Base-by-base conservation (phyloP, 495 filamentous ascomycete species). In the Cercophora sp. region DNA sequence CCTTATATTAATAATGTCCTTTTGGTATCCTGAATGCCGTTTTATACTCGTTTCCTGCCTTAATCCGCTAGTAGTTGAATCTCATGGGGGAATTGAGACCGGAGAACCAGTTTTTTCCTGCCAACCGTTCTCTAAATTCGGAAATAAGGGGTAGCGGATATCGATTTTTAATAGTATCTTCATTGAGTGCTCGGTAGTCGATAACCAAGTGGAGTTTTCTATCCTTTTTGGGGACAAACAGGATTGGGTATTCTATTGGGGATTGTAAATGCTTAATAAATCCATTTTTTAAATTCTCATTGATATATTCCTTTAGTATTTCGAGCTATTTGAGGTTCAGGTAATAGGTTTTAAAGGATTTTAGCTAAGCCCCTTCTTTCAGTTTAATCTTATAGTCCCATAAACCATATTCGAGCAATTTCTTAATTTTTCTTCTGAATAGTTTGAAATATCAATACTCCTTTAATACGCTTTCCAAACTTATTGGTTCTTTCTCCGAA, bases 1-100 rank as follows among this genome's bases (percentile, higher is more conserved):
- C 62, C 0, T 49, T 23, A 36, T 65, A 74, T 41, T 72, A 55
- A 32, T 60, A 76, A 0, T 31, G 20, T 1, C 62, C 45, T 22
- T 62, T 70, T n/a, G 55, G 16, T 0, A 56, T 73, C 0, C 51
- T 10, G 24, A 76, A 74, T 0, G 59, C 57, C 2, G 57, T 76
- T 18, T 70, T 59, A 11, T 67, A 41, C 0, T 55, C 58, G 34
- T 57, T 31, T 8, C 46, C 20, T 0, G 77, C 69, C 0, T 65
- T 31, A 34, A 55, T 57, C n/a, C n/a, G n/a, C n/a, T n/a, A n/a
- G n/a, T n/a, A n/a, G n/a, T n/a, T n/a, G n/a, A n/a, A n/a, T n/a
- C n/a, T n/a, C n/a, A 29, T 55, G 20, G n/a, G n/a, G n/a, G n/a
- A n/a, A n/a, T 51, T 18, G 20, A 40, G 41, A 1, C 15, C 35